Evolutionary conservation across 495 filamentous ascomycete genomes (phyloP).

Genomic region (Xylaria intraflava): DNA sequence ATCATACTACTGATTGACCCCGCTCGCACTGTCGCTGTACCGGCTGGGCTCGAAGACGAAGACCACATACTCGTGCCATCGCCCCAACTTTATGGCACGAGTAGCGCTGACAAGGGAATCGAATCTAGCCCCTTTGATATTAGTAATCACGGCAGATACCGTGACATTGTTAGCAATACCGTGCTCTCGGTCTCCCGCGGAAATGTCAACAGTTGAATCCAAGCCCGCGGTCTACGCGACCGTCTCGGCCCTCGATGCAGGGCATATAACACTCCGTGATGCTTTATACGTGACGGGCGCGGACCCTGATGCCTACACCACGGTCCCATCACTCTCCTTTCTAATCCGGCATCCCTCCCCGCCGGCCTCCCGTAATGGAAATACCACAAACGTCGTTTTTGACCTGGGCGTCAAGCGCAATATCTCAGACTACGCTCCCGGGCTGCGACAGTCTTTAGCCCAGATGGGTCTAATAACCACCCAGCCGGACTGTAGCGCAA

Average conservation of each 20-base stretch:
- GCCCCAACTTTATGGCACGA: too few relatives aligned
- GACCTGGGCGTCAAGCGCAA: slow-evolving; percentile 44
- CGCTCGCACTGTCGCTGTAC: too few relatives aligned
- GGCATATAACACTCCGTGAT: slow-evolving; percentile 30
- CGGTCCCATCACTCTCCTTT: slow-evolving; percentile 35
- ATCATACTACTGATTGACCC: too few relatives aligned
- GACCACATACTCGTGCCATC: too few relatives aligned
- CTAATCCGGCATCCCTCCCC: slow-evolving; percentile 26
- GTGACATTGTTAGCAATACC: too few relatives aligned
- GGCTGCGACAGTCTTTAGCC: slow-evolving; percentile 34
- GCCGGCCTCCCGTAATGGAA: neutral
- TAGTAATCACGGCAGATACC: too few relatives aligned
- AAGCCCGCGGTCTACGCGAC: slow-evolving; percentile 13
- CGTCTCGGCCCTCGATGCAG: slow-evolving; percentile 27
- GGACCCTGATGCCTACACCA: slow-evolving; percentile 21
- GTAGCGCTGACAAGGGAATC: too few relatives aligned
- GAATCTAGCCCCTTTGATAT: too few relatives aligned
- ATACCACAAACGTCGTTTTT: slow-evolving; percentile 36
- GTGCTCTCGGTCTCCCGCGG: too few relatives aligned
- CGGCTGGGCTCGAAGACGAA: too few relatives aligned
- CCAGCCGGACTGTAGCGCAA: slow-evolving; percentile 31
- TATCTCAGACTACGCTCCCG: slow-evolving; percentile 29
- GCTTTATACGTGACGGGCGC: slow-evolving; percentile 30
- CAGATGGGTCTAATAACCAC: slow-evolving; percentile 33
- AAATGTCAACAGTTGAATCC: neutral